A percentile compares a stretch with the other conserved stretches of the same genome.
phyloP scores from a whole-genome alignment of 176 grass and related monocot species.

The Hsuehochloa calcarea region DNA sequence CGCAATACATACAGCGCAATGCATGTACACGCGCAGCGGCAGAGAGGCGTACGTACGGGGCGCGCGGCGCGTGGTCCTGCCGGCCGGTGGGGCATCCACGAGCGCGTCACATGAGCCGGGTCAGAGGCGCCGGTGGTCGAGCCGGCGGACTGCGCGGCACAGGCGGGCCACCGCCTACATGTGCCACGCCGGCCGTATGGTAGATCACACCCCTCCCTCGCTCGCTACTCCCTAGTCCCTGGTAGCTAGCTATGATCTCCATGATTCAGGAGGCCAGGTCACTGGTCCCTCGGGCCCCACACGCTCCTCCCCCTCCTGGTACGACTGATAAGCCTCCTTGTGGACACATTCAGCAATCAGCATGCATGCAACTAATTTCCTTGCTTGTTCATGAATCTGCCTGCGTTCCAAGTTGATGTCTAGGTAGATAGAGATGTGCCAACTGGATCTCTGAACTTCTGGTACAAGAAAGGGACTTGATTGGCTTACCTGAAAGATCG shows the following conservation, averaged over 20 bases:
- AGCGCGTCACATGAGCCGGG: background rate
- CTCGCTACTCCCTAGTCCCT: background rate
- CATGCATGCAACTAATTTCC: background rate
- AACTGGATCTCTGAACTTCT: background rate
- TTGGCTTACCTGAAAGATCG: background rate
- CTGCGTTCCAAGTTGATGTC: background rate
- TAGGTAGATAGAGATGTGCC: background rate
- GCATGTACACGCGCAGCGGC: background rate
- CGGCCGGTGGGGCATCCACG: background rate
- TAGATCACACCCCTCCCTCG: background rate
- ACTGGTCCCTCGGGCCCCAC: background rate
- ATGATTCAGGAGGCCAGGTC: background rate
- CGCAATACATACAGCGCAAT: background rate
- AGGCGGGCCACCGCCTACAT: background rate
- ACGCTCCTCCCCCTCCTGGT: background rate
- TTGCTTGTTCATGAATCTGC: background rate
- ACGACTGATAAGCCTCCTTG: background rate
- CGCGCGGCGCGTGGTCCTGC: conserved; percentile 15
- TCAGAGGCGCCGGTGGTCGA: background rate
- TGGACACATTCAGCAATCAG: background rate
- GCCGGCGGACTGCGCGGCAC: background rate
- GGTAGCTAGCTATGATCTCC: background rate
- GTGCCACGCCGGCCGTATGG: background rate
- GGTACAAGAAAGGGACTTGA: background rate
- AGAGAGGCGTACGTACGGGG: background rate